Base-by-base conservation (phyloP, 805 yeast species). In the Wickerhamiella kazuoi region DNA sequence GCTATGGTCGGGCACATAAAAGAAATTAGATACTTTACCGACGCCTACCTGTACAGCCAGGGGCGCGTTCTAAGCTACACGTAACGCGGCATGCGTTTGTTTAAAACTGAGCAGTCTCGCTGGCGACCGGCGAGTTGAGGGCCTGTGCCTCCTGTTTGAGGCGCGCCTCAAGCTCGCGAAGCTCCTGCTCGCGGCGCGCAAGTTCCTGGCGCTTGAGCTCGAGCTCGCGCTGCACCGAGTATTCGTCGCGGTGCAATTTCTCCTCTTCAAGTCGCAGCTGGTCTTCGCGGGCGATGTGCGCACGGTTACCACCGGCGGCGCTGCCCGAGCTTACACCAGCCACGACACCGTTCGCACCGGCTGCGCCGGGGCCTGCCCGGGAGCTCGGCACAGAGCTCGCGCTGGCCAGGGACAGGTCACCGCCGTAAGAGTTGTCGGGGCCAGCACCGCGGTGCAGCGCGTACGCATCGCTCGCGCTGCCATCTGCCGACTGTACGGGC, bases 251-350 rank as follows among this genome's bases (percentile, higher is more conserved):
- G 52, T 69, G 76, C 53, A 84, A 68, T 61, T 93, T 72, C 60
- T 81, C 94, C 61, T 84, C 95, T 60, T 84, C 95, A 39, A 77
- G 64, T 51, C 80, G 75, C 51, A 83, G 79, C 61, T 82, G 93
- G 60, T 82, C 94, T 58, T 84, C 96, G 59, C 87, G 80, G 30
- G 74, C 72, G 38, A 69, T 49, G 44, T 69, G 70, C 4, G 71
- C 65, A 6, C 9, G 9, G 41, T 60, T 67, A 35, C 59, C 56
- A 41, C 54, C 54, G 34, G 38, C 9, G 6, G 26, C 26, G 26
- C 9, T 11, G 38, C 31, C 31, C 31, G 31, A 29, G 6, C 15
- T 14, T 11, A 6, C 16, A 6, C 16, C 6, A 6, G 31, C 5
- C 15, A 5, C 16, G 31, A 11, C 16, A 6, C 16, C n/a, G 31